Evolutionary conservation across 139 green algal genomes (phyloP), one percentile per base, ranked within the genome.

Genomic region (Tetradesmus obliquus): DNA sequence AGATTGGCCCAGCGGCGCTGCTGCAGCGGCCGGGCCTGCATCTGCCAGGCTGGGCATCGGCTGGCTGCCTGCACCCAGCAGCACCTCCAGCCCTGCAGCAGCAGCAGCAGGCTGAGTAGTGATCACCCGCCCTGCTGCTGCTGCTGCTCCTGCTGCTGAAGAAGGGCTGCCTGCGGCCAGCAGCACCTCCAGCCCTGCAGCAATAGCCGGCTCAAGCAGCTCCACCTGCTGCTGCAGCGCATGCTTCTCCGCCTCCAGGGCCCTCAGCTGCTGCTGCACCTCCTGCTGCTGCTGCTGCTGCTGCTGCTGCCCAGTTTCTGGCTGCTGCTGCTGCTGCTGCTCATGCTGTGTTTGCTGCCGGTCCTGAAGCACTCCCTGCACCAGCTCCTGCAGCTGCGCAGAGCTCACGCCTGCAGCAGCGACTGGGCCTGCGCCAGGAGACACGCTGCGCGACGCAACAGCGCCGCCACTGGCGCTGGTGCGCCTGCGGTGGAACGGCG

Each of bases 401-500:
- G n/a, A 45, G 32, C 32, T 45, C 32, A 45, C 32, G 32, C 32
- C 32, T 45, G 32, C 32, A 45, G 32, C 32, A 45, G 32, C 32
- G 32, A 45, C 32, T 45, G 32, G 32, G 32, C 32, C 32, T 13
- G 66, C 66, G n/a, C 66, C 66, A 76, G 66, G 66, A 76, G 66
- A 55, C 24, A 19, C 32, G 8, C 79, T 54, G 32, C 22, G 32
- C 22, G 10, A 53, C 79, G 22, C 62, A 55, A 55, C 62, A 5
- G 82, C 53, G 51, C 82, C 60, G 53, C 53, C 82, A 72, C 13
- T 87, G 20, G 3, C 54, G 54, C 82, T 87, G 8, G 24, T 20
- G n/a, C 82, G 82, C 55, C 82, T 71, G 82, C 62, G 82, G n/a
- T 60, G 54, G 51, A 87, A 87, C 17, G 82, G 82, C 20, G 82